Evolutionary conservation across 805 yeast genomes (phyloP).

Genomic region (Zygoascus bituminiphila): DNA sequence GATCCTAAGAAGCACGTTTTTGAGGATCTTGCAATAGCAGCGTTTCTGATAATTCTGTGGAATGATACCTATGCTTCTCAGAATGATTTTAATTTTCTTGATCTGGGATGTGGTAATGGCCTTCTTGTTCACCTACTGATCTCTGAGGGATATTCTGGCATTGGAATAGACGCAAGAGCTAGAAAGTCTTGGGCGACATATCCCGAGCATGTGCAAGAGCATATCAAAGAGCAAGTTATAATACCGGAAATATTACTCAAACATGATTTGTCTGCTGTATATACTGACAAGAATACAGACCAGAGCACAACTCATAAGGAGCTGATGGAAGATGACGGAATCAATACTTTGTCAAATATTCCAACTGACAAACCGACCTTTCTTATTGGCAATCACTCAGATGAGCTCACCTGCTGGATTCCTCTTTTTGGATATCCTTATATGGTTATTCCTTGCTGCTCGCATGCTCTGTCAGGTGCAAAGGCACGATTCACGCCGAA

Average conservation of each 20-base stretch:
- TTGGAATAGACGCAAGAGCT: conserved; percentile 83
- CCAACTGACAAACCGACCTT: conserved; percentile 53
- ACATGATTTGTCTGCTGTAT: neutral
- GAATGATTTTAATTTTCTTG: conserved; percentile 60
- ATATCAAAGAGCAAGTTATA: conserved; percentile 66
- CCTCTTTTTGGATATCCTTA: conserved; percentile 74
- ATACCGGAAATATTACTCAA: conserved; percentile 46
- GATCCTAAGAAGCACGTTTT: conserved; percentile 94
- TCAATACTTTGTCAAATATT: conserved; percentile 6
- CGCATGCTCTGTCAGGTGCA: conserved; percentile 76
- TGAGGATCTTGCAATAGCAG: conserved; percentile 93
- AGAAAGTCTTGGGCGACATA: conserved; percentile 82
- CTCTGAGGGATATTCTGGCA: conserved; percentile 73
- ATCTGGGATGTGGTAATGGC: conserved; percentile 95
- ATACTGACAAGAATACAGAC: neutral
- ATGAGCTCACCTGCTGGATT: conserved; percentile 92
- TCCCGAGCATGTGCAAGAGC: conserved; percentile 52
- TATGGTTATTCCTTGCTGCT: conserved; percentile 91
- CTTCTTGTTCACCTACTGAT: conserved; percentile 64
- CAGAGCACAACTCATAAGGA: neutral
- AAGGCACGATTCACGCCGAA: conserved; percentile 48
- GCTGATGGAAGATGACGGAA: conserved; percentile 6
- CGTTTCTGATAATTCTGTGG: conserved; percentile 88
- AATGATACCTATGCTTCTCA: conserved; percentile 36
- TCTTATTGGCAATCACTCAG: conserved; percentile 89